Evolutionary conservation across 768 basidiomycete genomes (phyloP).

Genomic region (Amylocystis lapponica): DNA sequence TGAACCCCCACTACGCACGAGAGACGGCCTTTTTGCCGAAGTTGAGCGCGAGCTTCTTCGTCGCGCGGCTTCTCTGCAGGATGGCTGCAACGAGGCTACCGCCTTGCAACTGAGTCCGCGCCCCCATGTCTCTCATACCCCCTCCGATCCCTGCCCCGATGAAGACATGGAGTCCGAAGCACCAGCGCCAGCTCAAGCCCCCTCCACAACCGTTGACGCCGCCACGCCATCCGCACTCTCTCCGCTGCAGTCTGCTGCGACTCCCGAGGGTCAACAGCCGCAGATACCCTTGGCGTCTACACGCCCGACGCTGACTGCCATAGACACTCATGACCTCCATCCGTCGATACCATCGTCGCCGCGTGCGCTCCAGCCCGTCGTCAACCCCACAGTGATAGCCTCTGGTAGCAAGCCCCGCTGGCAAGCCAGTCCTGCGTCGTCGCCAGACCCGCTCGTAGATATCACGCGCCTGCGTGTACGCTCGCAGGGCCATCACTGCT

Average conservation of each 20-base stretch:
- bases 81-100: slow-evolving; percentile 29
- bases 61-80: slow-evolving; percentile 21
- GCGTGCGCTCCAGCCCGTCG: slow-evolving; percentile 5
- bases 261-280: not conserved
- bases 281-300: slow-evolving; percentile 1
- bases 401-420: slow-evolving; percentile 19
- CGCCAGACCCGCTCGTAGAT: slow-evolving; percentile 57
- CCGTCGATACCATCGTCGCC: not conserved
- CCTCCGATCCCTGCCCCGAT: slow-evolving; percentile 24
- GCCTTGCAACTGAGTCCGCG: slow-evolving; percentile 2
- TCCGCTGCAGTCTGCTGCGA: too few relatives aligned
- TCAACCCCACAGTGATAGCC: slow-evolving; percentile 4
- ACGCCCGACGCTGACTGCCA: slow-evolving; percentile 9
- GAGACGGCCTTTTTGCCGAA: slow-evolving; percentile 22
- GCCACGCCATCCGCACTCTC: not conserved
- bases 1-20: slow-evolving; percentile 15
- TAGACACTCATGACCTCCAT: slow-evolving; percentile 15
- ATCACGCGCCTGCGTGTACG: slow-evolving; percentile 74
- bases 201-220: not conserved
- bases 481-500: slow-evolving; percentile 66
- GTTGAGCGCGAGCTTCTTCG: slow-evolving; percentile 24
- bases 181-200: slow-evolving; percentile 7
- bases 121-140: slow-evolving; percentile 11
- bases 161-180: slow-evolving; percentile 32
- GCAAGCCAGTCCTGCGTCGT: slow-evolving; percentile 8